These are phyloP conservation scores for Nevesoporus exiguus DNA, from an alignment of 768 basidiomycete species.

Conservation along the genomic window DNA sequence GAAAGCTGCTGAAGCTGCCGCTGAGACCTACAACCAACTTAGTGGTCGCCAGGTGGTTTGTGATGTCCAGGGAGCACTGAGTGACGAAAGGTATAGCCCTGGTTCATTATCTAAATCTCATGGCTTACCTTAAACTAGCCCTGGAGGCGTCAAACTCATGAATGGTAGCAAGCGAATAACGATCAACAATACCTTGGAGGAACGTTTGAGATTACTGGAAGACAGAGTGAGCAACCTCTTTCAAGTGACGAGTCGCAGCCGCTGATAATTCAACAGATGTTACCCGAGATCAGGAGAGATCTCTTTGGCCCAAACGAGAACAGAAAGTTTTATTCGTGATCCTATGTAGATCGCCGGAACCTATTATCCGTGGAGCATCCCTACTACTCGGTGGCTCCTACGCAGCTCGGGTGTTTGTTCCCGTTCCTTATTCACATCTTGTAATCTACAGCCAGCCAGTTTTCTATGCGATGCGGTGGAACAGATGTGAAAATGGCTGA, in stretches of 20 bases:
- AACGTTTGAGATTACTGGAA: slow-evolving; percentile 83
- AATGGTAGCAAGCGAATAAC: slow-evolving; percentile 76
- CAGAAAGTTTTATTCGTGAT: slow-evolving; percentile 82
- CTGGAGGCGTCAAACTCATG: slow-evolving; percentile 81
- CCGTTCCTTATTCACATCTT: too few species aligned
- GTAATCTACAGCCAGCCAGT: not conserved
- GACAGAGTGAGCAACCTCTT: slow-evolving; percentile 63
- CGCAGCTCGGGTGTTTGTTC: too few species aligned
- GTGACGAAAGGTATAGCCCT: slow-evolving; percentile 60
- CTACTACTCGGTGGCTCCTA: not conserved
- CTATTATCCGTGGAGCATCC: not conserved
- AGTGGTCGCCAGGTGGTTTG: slow-evolving; percentile 65
- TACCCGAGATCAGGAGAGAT: slow-evolving; percentile 88
- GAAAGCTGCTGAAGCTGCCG: slow-evolving; percentile 64
- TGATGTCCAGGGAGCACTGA: slow-evolving; percentile 58
- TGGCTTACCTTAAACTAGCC: slow-evolving; percentile 37
- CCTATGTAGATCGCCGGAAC: not conserved
- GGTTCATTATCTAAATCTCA: not conserved
- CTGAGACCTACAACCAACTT: slow-evolving; percentile 66
- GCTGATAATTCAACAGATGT: slow-evolving; percentile 61
- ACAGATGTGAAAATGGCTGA: too few species aligned
- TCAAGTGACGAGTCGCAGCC: not conserved
- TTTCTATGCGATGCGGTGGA: too few species aligned
- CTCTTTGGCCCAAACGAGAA: slow-evolving; percentile 90
- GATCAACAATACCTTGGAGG: slow-evolving; percentile 93